These are phyloP conservation scores for Colletotrichum scovillei DNA, from an alignment of 2,329 filamentous ascomycete species.

Conservation along the genomic window DNA sequence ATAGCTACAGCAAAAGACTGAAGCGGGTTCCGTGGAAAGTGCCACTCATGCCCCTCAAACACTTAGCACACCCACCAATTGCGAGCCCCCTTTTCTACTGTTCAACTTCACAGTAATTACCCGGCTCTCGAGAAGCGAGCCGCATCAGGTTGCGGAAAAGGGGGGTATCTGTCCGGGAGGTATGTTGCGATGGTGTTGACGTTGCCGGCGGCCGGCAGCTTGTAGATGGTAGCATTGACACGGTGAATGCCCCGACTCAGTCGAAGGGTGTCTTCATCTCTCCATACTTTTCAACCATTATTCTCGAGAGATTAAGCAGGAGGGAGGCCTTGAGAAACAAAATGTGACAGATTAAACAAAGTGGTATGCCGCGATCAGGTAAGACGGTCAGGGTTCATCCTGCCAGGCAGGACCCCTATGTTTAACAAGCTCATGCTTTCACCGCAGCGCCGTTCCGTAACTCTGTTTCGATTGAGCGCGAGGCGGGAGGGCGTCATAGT, in stretches of 20 bases:
- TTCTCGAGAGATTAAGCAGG: neutral
- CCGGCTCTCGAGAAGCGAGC: neutral
- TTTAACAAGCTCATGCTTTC: conserved; percentile 4
- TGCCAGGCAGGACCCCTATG: conserved; percentile 15
- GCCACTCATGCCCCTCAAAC: no score
- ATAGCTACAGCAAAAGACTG: neutral
- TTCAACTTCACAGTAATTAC: neutral
- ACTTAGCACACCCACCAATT: neutral
- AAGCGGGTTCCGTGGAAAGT: neutral
- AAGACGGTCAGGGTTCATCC: conserved; percentile 12
- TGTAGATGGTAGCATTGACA: neutral
- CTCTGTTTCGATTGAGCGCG: neutral
- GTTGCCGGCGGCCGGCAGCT: neutral
- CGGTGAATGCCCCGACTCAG: neutral
- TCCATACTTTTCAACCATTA: neutral
- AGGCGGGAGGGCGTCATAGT: neutral
- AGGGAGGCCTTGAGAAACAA: neutral
- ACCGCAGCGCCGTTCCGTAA: neutral
- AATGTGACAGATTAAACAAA: neutral
- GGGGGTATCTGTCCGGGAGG: neutral
- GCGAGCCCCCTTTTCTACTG: neutral
- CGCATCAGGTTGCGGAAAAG: neutral
- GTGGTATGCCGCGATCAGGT: neutral
- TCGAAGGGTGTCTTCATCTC: neutral
- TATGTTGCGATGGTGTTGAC: neutral